Percentiles rank a stretch among this genome's conserved stretches.
phyloP scores from a whole-genome alignment of 129 eudicot genomes.

The Logfia minima region DNA sequence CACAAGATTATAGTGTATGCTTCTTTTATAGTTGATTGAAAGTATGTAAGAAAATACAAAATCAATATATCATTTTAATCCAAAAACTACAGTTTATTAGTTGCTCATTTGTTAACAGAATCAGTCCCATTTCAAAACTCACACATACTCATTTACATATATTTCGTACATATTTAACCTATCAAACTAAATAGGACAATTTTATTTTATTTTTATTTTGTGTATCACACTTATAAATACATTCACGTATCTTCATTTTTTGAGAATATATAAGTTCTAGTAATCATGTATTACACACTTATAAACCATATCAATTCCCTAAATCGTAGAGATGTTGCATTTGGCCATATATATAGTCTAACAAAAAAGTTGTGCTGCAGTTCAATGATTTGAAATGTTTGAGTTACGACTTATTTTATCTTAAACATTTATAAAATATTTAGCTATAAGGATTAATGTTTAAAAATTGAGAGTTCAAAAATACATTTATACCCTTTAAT shows the following conservation, averaged over 20 bases:
- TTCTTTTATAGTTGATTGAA: slow-evolving; percentile 16
- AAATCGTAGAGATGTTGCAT: too few relatives aligned
- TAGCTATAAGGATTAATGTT: too few relatives aligned
- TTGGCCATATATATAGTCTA: too few relatives aligned
- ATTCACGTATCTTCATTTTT: not conserved
- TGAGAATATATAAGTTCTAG: not conserved
- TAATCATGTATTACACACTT: too few relatives aligned
- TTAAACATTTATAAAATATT: too few relatives aligned
- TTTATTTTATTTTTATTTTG: not conserved
- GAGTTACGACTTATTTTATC: too few relatives aligned
- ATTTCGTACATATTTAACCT: not conserved
- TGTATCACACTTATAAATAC: not conserved
- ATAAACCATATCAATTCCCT: too few relatives aligned
- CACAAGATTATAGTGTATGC: slow-evolving; percentile 3
- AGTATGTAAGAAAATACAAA: slow-evolving; percentile 26
- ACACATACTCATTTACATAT: not conserved
- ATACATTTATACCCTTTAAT: too few relatives aligned
- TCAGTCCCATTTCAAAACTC: not conserved
- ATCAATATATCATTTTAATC: slow-evolving; percentile 9
- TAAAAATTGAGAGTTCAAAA: too few relatives aligned
- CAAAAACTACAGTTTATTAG: not conserved
- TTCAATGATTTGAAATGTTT: too few relatives aligned
- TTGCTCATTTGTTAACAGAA: not conserved
- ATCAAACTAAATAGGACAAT: too few relatives aligned
- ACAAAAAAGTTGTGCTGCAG: not conserved